Percentiles rank a stretch among this genome's conserved stretches.
phyloP scores from a whole-genome alignment of 2,329 filamentous ascomycete species.

The Talaromyces atroroseus region DNA sequence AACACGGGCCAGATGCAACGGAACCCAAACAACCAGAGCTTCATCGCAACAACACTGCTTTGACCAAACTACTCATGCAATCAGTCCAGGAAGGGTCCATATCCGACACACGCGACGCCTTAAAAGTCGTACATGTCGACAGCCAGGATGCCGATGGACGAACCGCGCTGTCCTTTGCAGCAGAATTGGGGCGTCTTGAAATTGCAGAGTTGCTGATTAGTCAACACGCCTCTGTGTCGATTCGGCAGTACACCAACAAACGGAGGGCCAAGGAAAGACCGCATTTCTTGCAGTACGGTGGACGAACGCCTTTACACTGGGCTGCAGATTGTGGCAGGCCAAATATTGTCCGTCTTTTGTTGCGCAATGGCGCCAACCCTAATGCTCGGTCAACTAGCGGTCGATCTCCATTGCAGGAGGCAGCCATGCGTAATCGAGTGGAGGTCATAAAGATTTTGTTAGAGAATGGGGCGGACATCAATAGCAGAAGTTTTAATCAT shows the following conservation, averaged over 20 bases:
- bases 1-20: neutral
- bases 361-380: slow-evolving; percentile 11
- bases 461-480: neutral
- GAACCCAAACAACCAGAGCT: neutral
- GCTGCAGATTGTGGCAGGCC: neutral
- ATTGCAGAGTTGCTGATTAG: slow-evolving; percentile 4
- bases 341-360: slow-evolving; percentile 5
- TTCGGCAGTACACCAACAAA: slow-evolving; percentile 8
- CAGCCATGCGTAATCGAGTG: neutral
- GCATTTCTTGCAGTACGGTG: neutral
- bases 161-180: slow-evolving; percentile 6
- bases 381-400: slow-evolving; percentile 7
- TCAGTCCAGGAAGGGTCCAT: neutral
- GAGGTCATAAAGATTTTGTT: neutral
- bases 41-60: neutral
- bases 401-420: neutral
- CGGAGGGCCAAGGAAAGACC: neutral
- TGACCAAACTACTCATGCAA: slow-evolving; percentile 2
- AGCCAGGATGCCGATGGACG: slow-evolving; percentile 3
- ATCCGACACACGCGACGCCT: neutral
- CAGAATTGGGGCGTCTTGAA: slow-evolving; percentile 3
- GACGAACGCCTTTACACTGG: slow-evolving; percentile 1
- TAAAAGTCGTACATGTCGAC: slow-evolving; percentile 6
- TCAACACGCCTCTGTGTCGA: neutral
- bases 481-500: neutral